These are phyloP conservation scores for Colletotrichum siamense DNA, from an alignment of 2,329 filamentous ascomycete genomes.

Conservation along the genomic window DNA sequence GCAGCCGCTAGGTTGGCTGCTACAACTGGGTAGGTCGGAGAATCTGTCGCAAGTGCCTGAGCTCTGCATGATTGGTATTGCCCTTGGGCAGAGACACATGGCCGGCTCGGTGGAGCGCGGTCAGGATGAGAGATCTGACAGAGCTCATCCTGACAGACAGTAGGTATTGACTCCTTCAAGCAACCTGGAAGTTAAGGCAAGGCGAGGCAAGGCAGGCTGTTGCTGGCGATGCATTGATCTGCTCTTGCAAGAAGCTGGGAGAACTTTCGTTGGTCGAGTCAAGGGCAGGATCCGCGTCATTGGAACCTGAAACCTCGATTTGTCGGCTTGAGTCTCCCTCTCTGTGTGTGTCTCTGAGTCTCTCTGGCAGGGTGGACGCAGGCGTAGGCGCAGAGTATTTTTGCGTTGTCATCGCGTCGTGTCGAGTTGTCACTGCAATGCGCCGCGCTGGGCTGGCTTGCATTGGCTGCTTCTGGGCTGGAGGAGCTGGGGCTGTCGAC, in stretches of 20 bases:
- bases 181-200: neutral
- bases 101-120: neutral
- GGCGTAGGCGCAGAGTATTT: neutral
- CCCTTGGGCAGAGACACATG: slow-evolving; percentile 17
- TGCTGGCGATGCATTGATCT: slow-evolving; percentile 5
- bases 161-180: neutral
- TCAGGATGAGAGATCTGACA: neutral
- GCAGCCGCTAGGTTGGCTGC: neutral
- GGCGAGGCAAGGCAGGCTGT: neutral
- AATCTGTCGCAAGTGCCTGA: slow-evolving; percentile 8
- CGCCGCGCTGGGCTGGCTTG: neutral
- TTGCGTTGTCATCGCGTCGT: slow-evolving; percentile 1
- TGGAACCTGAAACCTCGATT: slow-evolving; percentile 2
- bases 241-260: neutral
- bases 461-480: neutral
- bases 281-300: neutral
- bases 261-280: neutral
- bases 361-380: neutral
- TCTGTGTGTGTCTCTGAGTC: neutral
- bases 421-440: slow-evolving; percentile 6
- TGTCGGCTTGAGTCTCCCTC: neutral
- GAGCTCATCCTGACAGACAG: neutral
- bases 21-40: neutral
- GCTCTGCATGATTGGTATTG: slow-evolving; percentile 1
- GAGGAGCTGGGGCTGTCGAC: neutral